phyloP scores from a whole-genome alignment of 2,329 filamentous ascomycete species.

The Blastomyces gilchristii region DNA sequence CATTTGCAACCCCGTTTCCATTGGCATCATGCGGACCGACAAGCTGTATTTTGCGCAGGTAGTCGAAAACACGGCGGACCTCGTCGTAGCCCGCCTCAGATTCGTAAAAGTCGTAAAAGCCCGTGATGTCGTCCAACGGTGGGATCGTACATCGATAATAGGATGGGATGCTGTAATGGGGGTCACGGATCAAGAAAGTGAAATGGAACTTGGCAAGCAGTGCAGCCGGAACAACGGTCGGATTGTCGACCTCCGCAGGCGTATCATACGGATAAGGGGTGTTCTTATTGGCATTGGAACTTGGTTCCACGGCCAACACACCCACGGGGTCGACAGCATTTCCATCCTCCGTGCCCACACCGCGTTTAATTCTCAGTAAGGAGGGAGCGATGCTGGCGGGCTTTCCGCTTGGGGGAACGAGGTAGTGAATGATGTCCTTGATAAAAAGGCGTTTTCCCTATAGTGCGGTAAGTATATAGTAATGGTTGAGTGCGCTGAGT shows the following conservation, averaged over 20 bases:
- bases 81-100: conserved; percentile 85
- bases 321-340: conserved; percentile 25
- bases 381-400: conserved; percentile 66
- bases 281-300: conserved; percentile 19
- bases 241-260: conserved; percentile 58
- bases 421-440: conserved; percentile 94
- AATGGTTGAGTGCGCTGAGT: conserved; percentile 11
- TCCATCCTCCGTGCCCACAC: conserved; percentile 44
- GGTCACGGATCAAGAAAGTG: conserved; percentile 93
- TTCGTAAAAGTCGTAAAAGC: conserved; percentile 78
- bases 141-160: conserved; percentile 92
- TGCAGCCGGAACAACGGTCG: conserved; percentile 68
- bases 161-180: conserved; percentile 80
- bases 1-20: conserved; percentile 19
- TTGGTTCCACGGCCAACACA: conserved; percentile 21
- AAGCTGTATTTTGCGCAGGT: conserved; percentile 56
- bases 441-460: conserved; percentile 90
- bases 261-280: conserved; percentile 51
- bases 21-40: conserved; percentile 58
- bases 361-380: conserved; percentile 50
- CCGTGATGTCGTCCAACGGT: conserved; percentile 69
- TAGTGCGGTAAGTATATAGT: conserved; percentile 33
- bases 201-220: conserved; percentile 77
- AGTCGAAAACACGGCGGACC: conserved; percentile 79
- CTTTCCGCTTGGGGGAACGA: conserved; percentile 64